Percentiles rank a stretch among this genome's conserved stretches.
Evolutionary conservation across 2,329 filamentous ascomycete species (phyloP).

Genomic region (Blumeria graminis): DNA sequence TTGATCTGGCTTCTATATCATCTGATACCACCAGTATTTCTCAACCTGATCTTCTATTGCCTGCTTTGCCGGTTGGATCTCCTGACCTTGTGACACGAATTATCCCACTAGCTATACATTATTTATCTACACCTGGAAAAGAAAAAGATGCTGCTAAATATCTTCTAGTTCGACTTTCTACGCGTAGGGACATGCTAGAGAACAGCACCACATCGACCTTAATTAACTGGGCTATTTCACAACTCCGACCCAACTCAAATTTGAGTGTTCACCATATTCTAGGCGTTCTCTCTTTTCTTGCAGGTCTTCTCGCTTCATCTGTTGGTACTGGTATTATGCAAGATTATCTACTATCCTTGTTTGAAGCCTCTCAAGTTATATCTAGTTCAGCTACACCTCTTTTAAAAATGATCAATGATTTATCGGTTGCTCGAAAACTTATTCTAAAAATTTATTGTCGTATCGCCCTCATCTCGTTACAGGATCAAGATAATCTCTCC

Average conservation of each 20-base stretch:
- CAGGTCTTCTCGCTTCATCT: conserved; percentile 43
- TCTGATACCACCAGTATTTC: conserved; percentile 25
- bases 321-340: conserved; percentile 54
- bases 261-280: conserved; percentile 40
- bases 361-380: conserved; percentile 35
- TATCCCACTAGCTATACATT: conserved; percentile 44
- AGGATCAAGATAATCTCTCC: conserved; percentile 3
- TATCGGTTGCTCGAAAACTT: conserved; percentile 59
- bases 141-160: conserved; percentile 73
- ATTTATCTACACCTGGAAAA: conserved; percentile 55
- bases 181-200: conserved; percentile 69
- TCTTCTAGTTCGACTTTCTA: conserved; percentile 57
- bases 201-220: conserved; percentile 44
- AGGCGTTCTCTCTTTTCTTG: conserved; percentile 56
- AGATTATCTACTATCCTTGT: conserved; percentile 38
- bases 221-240: conserved; percentile 34
- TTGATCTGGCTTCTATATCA: conserved; percentile 74
- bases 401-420: conserved; percentile 34
- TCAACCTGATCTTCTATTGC: conserved; percentile 20
- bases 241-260: conserved; percentile 22
- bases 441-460: conserved; percentile 68
- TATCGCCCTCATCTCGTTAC: conserved; percentile 34
- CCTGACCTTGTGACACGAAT: conserved; percentile 49
- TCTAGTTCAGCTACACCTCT: conserved; percentile 24
- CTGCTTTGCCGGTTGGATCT: conserved; percentile 32